A percentile compares a stretch with the other conserved stretches of the same genome.
These are phyloP conservation scores for Amanita phalloides DNA, from an alignment of 768 basidiomycete species.

Conservation along the genomic window DNA sequence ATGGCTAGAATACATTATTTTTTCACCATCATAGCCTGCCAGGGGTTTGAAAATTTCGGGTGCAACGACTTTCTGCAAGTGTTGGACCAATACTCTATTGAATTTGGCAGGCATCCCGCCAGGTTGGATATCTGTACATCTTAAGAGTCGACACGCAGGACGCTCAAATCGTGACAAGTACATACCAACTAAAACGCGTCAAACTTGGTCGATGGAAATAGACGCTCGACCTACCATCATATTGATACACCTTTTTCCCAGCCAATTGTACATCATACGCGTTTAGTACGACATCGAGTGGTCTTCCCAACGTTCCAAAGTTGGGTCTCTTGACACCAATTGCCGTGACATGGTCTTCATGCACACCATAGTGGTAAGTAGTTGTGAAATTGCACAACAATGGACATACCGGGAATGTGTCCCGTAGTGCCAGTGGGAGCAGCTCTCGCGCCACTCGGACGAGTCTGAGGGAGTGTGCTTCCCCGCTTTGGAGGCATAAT, in stretches of 20 bases:
- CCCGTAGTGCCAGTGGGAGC: background rate
- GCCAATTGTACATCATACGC: conserved; percentile 42
- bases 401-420: background rate
- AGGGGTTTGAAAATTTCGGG: conserved; percentile 61
- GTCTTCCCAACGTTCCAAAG: conserved; percentile 39
- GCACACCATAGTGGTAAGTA: background rate
- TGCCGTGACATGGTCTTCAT: conserved; percentile 23
- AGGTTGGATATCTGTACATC: background rate
- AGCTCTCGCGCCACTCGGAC: background rate
- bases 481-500: background rate
- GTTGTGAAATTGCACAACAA: background rate
- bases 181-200: conserved; percentile 21
- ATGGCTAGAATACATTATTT: conserved; percentile 57
- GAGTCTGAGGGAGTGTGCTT: background rate
- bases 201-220: background rate
- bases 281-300: conserved; percentile 29
- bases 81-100: conserved; percentile 60
- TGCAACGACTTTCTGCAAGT: conserved; percentile 46
- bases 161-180: conserved; percentile 1
- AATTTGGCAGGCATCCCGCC: conserved; percentile 15
- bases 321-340: conserved; percentile 53
- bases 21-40: conserved; percentile 70
- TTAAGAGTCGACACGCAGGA: background rate
- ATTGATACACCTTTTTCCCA: conserved; percentile 50
- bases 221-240: conserved; percentile 39